These are phyloP conservation scores for Curvularia hawaiiensis DNA, from an alignment of 2,329 filamentous ascomycete genomes.

Conservation along the genomic window DNA sequence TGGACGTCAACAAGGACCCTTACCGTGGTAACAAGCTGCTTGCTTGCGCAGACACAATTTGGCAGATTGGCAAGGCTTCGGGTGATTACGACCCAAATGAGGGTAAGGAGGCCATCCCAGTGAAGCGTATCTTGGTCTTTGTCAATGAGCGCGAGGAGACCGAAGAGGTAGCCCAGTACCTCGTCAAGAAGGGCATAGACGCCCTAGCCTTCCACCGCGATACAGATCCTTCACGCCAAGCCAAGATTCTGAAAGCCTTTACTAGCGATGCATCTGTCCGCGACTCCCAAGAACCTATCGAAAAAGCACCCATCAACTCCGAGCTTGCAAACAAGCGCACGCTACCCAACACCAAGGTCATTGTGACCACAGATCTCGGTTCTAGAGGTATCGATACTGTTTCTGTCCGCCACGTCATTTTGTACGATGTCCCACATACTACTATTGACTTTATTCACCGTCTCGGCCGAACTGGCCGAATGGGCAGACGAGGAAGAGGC, in stretches of 20 bases:
- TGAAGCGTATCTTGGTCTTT: constrained; percentile 90
- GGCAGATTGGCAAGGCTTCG: constrained; percentile 83
- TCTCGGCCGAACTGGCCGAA: constrained; percentile 86
- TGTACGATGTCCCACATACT: constrained; percentile 97
- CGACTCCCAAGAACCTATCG: neutral
- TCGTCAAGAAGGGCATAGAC: constrained; percentile 84
- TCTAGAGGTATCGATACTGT: constrained; percentile 94
- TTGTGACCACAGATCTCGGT: constrained; percentile 92
- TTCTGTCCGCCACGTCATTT: constrained; percentile 85
- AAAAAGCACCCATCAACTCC: neutral
- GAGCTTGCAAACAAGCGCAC: constrained; percentile 45
- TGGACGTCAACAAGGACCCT: constrained; percentile 90
- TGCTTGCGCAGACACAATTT: constrained; percentile 93
- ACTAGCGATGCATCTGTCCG: constrained; percentile 34
- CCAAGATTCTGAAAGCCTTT: constrained; percentile 78
- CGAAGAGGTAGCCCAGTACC: constrained; percentile 77
- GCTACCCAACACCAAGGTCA: constrained; percentile 80
- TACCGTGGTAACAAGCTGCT: constrained; percentile 92
- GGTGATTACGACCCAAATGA: constrained; percentile 44
- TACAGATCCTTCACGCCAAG: constrained; percentile 75
- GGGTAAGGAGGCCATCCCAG: constrained; percentile 63
- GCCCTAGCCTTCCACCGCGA: constrained; percentile 86
- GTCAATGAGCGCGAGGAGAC: constrained; percentile 96
- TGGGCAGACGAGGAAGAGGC: constrained; percentile 87
- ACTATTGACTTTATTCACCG: constrained; percentile 99